A percentile compares a stretch with the other conserved stretches of the same genome.
Conservation (phyloP, 176 grass and related monocot species). For the Sorghum bicolor region DNA sequence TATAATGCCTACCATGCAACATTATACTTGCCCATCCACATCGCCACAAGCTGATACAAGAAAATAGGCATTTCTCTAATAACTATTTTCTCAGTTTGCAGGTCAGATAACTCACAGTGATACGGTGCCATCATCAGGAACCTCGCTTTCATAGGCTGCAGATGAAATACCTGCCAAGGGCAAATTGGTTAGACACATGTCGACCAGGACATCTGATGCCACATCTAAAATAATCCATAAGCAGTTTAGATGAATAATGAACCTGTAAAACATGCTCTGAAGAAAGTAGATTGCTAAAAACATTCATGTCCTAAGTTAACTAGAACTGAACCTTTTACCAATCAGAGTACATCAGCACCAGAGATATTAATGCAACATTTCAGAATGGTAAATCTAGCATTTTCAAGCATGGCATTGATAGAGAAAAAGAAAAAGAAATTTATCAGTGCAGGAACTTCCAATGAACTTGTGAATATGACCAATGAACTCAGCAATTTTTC, state of each 20-base stretch:
- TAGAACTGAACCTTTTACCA: conserved; percentile 7
- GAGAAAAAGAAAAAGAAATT: background rate
- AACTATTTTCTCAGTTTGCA: conserved; percentile 10
- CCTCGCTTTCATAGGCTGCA: conserved; percentile 20
- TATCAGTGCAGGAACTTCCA: background rate
- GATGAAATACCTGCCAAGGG: conserved; percentile 42
- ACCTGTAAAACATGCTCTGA: background rate
- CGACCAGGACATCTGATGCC: background rate
- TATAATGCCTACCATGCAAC: background rate
- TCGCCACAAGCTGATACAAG: background rate
- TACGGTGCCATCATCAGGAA: conserved; percentile 27
- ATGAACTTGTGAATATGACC: background rate
- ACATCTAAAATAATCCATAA: background rate
- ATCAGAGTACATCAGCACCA: background rate
- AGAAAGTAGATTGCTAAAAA: background rate
- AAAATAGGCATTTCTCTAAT: background rate
- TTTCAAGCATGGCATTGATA: background rate
- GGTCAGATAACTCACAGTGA: conserved; percentile 48
- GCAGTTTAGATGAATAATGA: background rate
- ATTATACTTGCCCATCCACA: background rate
- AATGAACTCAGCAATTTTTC: background rate
- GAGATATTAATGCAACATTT: background rate
- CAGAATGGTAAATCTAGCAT: background rate
- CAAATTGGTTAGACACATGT: conserved; percentile 2
- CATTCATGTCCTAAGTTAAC: background rate